A percentile compares a stretch with the other conserved stretches of the same genome.
Conservation (phyloP, 345 rosid genomes). For the Syzygium jambos region DNA sequence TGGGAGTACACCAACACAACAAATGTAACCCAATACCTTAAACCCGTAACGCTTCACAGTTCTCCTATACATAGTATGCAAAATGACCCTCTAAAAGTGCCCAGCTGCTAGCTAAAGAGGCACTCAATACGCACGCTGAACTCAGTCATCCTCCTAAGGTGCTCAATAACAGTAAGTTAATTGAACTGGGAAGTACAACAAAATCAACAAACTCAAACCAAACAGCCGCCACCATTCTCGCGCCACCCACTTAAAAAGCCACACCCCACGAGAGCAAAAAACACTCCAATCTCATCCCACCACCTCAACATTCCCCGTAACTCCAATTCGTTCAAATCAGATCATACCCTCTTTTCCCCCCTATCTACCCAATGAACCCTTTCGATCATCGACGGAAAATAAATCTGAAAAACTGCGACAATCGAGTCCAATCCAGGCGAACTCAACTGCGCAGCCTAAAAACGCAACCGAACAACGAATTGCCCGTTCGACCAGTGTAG, state of each 20-base stretch:
- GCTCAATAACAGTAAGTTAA: background rate
- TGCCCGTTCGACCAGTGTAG: background rate
- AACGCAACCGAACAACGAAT: background rate
- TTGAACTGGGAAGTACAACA: background rate
- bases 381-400: background rate
- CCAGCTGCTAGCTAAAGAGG: background rate
- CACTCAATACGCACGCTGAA: background rate
- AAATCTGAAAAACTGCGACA: background rate
- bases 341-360: background rate
- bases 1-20: rapidly evolving
- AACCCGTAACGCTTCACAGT: rapidly evolving
- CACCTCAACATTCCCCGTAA: background rate
- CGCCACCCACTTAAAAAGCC: background rate
- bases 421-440: background rate
- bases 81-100: background rate
- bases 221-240: background rate
- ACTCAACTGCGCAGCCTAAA: background rate
- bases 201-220: background rate
- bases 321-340: background rate
- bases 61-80: background rate
- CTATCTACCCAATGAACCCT: background rate
- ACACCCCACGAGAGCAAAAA: background rate
- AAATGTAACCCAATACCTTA: rapidly evolving
- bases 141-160: background rate
- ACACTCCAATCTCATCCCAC: background rate